Percentiles rank a stretch among this genome's conserved stretches.
phyloP scores from a whole-genome alignment of 768 basidiomycete species.

The Astraeus odoratus region DNA sequence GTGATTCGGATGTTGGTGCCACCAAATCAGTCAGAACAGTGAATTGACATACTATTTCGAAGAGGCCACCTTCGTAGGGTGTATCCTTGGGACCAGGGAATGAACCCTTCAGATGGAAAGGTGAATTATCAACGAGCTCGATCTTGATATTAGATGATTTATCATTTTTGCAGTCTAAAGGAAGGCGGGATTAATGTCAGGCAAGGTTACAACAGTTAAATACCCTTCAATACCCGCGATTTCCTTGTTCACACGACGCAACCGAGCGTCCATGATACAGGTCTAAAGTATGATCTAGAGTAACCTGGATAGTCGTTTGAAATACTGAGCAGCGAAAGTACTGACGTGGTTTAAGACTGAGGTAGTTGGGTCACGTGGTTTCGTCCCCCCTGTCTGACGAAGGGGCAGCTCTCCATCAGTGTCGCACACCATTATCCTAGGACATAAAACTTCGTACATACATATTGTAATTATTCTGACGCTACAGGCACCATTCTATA shows the following conservation, averaged over 20 bases:
- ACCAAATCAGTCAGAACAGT: constrained; percentile 2
- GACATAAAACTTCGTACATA: no score
- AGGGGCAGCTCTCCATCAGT: no score
- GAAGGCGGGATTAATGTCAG: no score
- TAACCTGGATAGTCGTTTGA: background rate
- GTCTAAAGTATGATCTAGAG: background rate
- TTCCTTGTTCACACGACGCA: constrained; percentile 91
- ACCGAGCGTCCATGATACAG: constrained; percentile 72
- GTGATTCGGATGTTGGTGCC: constrained; percentile 3
- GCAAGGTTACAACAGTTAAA: constrained; percentile 11
- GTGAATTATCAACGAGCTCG: constrained; percentile 82
- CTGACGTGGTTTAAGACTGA: no score
- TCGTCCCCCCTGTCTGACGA: no score
- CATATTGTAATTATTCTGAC: no score
- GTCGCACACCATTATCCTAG: no score
- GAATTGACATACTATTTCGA: constrained; percentile 68
- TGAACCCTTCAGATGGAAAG: constrained; percentile 86
- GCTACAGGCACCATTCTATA: no score
- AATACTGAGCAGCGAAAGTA: background rate
- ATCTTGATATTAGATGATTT: constrained; percentile 82
- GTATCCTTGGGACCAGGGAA: constrained; percentile 91
- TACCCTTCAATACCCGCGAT: constrained; percentile 55
- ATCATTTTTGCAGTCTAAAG: constrained; percentile 89
- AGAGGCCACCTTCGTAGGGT: constrained; percentile 88
- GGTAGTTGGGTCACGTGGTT: no score